phyloP scores from a whole-genome alignment of 768 basidiomycete genomes.

The Tricholomella constricta region DNA sequence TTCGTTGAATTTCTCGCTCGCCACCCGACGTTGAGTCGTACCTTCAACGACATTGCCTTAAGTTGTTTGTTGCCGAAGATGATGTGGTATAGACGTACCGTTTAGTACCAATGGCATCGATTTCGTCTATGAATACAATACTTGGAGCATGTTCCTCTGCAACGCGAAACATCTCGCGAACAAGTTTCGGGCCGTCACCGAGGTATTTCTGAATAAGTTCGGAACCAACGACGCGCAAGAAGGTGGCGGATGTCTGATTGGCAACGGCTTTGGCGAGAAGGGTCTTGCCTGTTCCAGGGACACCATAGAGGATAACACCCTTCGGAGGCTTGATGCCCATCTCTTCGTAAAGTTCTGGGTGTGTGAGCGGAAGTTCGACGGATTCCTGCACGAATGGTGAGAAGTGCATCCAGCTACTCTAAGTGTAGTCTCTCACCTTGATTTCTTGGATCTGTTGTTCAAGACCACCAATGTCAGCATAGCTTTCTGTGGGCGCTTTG shows the following conservation, averaged over 20 bases:
- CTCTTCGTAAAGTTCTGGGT: slow-evolving; percentile 98
- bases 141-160: slow-evolving; percentile 98
- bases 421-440: slow-evolving; percentile 56
- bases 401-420: background rate
- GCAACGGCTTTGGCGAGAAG: slow-evolving; percentile 97
- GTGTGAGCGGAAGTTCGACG: slow-evolving; percentile 94
- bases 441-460: slow-evolving; percentile 99
- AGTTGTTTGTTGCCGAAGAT: background rate
- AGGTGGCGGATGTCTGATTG: slow-evolving; percentile 97
- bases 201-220: slow-evolving; percentile 99
- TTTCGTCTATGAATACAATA: slow-evolving; percentile 99
- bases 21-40: slow-evolving; percentile 99
- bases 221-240: slow-evolving; percentile 95
- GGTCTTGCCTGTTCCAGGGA: slow-evolving; percentile 98
- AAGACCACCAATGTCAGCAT: slow-evolving; percentile 96
- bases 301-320: slow-evolving; percentile 98
- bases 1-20: slow-evolving; percentile 98
- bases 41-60: slow-evolving; percentile 38
- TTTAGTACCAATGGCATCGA: slow-evolving; percentile 98
- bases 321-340: slow-evolving; percentile 99
- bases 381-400: slow-evolving; percentile 69
- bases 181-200: slow-evolving; percentile 97
- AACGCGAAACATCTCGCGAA: slow-evolving; percentile 94
- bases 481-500: slow-evolving; percentile 98
- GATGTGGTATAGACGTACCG: slow-evolving; percentile 51